Evolutionary conservation across 129 eudicot genomes (phyloP).

Genomic region (Artemisia tridentata): DNA sequence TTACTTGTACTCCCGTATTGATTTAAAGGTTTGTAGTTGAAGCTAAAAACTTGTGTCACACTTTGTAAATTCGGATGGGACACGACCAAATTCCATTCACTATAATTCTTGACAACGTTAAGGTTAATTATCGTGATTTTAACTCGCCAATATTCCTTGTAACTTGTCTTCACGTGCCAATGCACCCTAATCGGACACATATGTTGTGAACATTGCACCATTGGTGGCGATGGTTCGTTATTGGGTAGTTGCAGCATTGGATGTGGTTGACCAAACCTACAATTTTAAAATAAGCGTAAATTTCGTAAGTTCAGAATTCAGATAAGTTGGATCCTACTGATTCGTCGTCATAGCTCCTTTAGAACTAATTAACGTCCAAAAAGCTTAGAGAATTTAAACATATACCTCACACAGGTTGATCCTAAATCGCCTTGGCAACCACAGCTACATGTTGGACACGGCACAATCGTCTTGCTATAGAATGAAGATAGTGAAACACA

Average conservation of each 20-base stretch:
- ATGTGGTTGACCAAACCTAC: slow-evolving; percentile 47
- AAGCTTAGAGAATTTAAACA: not conserved
- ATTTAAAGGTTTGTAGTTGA: slow-evolving; percentile 73
- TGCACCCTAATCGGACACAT: slow-evolving; percentile 79
- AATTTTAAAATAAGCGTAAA: not conserved
- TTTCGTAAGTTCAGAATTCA: not conserved
- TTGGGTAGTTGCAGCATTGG: slow-evolving; percentile 43
- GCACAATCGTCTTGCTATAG: slow-evolving; percentile 55
- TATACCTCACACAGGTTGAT: slow-evolving; percentile 53
- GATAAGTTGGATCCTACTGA: no score
- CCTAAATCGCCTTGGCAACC: slow-evolving; percentile 60
- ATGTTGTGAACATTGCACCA: slow-evolving; percentile 56
- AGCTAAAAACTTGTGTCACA: slow-evolving; percentile 66
- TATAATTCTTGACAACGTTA: slow-evolving; percentile 49
- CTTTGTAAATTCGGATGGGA: slow-evolving; percentile 67
- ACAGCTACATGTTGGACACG: slow-evolving; percentile 71
- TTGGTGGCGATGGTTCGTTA: slow-evolving; percentile 36
- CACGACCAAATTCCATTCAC: slow-evolving; percentile 64
- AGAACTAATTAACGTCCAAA: no score
- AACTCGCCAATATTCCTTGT: slow-evolving; percentile 78
- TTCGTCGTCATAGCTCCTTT: no score
- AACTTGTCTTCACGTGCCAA: slow-evolving; percentile 81
- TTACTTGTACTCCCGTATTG: slow-evolving; percentile 51
- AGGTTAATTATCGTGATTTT: slow-evolving; percentile 65
- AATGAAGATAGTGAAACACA: slow-evolving; percentile 83